Conservation (phyloP, 192 early-diverging fungal species). For the Martensiomyces pterosporus region DNA sequence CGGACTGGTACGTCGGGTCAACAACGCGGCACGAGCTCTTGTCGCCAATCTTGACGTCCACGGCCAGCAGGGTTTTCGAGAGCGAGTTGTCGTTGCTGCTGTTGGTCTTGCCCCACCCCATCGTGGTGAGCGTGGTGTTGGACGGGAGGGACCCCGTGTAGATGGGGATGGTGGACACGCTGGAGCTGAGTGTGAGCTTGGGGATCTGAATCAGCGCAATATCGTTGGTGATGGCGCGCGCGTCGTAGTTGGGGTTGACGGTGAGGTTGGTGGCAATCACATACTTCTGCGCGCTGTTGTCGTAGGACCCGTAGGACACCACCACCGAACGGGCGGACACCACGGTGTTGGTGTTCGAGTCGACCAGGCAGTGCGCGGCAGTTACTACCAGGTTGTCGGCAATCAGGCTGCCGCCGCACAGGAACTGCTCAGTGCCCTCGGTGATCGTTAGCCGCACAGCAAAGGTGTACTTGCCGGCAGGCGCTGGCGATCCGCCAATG, state of each 20-base stretch:
- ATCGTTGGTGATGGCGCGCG: constrained; percentile 24
- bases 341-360: constrained; percentile 13
- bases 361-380: constrained; percentile 40
- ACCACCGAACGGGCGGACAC: constrained; percentile 13
- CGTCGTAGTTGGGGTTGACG: constrained; percentile 27
- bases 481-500: constrained; percentile 16
- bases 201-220: constrained; percentile 39
- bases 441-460: constrained; percentile 37
- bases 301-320: constrained; percentile 39
- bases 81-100: constrained; percentile 11
- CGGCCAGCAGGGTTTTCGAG: constrained; percentile 21
- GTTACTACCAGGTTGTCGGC: constrained; percentile 30
- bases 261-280: constrained; percentile 16
- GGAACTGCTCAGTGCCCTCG: constrained; percentile 11
- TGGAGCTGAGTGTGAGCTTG: neutral
- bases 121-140: constrained; percentile 23
- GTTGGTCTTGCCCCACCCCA: constrained; percentile 51
- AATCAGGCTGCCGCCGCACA: constrained; percentile 41
- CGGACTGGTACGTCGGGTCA: constrained; percentile 13
- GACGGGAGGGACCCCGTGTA: constrained; percentile 24
- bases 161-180: constrained; percentile 2
- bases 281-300: constrained; percentile 13
- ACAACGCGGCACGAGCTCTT: constrained; percentile 13
- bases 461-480: constrained; percentile 19
- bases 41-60: constrained; percentile 24